phyloP scores from a whole-genome alignment of 106 monocot species.

The Dioscorea dumetorum region DNA sequence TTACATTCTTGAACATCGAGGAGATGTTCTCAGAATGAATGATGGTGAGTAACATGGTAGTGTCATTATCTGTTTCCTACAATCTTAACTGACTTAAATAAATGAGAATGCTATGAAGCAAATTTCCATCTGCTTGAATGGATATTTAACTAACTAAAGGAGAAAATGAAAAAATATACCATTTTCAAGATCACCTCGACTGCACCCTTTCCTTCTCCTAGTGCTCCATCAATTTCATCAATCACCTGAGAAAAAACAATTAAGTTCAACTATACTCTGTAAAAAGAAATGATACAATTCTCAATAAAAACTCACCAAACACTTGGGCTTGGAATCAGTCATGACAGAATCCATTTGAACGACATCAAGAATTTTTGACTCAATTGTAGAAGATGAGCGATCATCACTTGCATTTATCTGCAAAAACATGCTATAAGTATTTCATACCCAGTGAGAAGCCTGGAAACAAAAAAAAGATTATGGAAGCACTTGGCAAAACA shows the following conservation, averaged over 20 bases:
- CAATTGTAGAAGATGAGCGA: constrained; percentile 72
- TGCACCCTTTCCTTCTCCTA: constrained; percentile 95
- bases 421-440: constrained; percentile 6
- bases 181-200: constrained; percentile 90
- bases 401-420: constrained; percentile 99
- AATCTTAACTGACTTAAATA: too few relatives aligned
- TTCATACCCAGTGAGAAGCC: background rate
- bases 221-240: constrained; percentile 98
- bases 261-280: background rate
- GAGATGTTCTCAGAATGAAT: too few relatives aligned
- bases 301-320: constrained; percentile 54
- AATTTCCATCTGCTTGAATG: too few relatives aligned
- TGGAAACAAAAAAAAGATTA: too few relatives aligned
- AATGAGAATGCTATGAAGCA: too few relatives aligned
- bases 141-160: background rate
- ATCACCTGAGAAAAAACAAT: constrained; percentile 39
- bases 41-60: too few relatives aligned
- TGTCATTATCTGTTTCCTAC: too few relatives aligned
- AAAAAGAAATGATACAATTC: background rate
- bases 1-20: too few relatives aligned
- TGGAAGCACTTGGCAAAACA: too few relatives aligned
- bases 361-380: constrained; percentile 90
- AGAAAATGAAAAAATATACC: constrained; percentile 49
- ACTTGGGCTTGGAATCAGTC: constrained; percentile 84
- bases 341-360: constrained; percentile 95